These are phyloP conservation scores for Isochrysis galbana DNA, from an alignment of 78 protist genomes.

Conservation along the genomic window DNA sequence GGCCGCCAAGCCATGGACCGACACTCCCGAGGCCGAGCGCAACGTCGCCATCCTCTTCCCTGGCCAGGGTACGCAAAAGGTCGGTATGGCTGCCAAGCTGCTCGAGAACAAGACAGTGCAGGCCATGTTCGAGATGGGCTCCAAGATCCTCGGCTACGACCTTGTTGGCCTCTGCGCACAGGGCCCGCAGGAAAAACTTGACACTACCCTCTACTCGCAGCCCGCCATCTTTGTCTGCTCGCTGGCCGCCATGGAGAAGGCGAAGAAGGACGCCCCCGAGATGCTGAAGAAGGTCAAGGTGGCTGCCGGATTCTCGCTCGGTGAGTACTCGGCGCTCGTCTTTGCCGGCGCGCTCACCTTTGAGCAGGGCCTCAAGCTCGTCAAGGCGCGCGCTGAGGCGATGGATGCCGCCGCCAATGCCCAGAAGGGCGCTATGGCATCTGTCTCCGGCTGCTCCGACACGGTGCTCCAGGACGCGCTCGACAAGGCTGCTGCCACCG, in stretches of 20 bases:
- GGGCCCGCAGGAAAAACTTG: constrained; percentile 31
- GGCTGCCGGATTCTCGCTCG: constrained; percentile 21
- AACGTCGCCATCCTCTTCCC: constrained; percentile 27
- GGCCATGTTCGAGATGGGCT: background rate
- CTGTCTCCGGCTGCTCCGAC: background rate
- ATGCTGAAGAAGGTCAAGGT: constrained; percentile 24
- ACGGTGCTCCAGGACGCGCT: background rate
- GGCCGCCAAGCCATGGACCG: constrained; percentile 22
- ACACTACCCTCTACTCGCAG: constrained; percentile 25
- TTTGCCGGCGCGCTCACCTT: constrained; percentile 16
- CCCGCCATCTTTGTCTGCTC: constrained; percentile 18
- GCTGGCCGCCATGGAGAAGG: constrained; percentile 14
- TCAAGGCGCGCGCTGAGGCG: constrained; percentile 31
- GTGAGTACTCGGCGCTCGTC: constrained; percentile 29
- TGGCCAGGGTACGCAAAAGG: constrained; percentile 29
- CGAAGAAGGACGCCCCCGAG: constrained; percentile 21
- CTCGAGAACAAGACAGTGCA: background rate
- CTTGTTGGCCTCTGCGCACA: constrained; percentile 16
- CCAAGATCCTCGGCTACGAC: background rate
- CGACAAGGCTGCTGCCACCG: background rate
- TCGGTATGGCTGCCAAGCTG: constrained; percentile 20
- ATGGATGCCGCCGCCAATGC: constrained; percentile 10
- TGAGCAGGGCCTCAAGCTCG: constrained; percentile 3
- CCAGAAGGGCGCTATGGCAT: background rate
- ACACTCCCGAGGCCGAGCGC: constrained; percentile 15